These are phyloP conservation scores for Pseudoperonospora humuli DNA, from an alignment of 352 stramenopile genomes.

Conservation along the genomic window DNA sequence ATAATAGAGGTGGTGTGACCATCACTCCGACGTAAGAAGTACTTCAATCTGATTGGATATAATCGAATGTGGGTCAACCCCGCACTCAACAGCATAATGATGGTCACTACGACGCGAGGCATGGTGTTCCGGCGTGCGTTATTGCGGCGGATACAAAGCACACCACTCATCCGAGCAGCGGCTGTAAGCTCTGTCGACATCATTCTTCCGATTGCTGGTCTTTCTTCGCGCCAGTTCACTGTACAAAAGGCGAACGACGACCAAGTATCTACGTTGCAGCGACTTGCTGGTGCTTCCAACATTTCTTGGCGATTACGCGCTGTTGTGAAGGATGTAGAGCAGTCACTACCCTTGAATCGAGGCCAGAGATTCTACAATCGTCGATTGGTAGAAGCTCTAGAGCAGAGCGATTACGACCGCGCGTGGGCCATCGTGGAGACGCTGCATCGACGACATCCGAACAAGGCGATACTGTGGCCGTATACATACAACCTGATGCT, in stretches of 20 bases:
- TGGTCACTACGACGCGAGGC: conserved; percentile 6
- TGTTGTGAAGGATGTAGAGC: conserved; percentile 8
- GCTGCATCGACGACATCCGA: conserved; percentile 13
- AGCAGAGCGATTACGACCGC: conserved; percentile 19
- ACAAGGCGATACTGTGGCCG: conserved; percentile 24
- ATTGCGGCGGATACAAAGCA: conserved; percentile 5
- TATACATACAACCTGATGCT: conserved; percentile 56
- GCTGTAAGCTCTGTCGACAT: not conserved
- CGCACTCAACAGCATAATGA: not conserved
- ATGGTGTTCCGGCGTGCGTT: conserved; percentile 12
- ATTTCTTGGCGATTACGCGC: conserved; percentile 13
- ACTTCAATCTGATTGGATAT: conserved; percentile 4
- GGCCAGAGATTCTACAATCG: conserved; percentile 46
- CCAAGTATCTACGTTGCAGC: conserved; percentile 2
- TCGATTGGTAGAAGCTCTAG: conserved; percentile 23
- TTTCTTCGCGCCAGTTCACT: conserved; percentile 14
- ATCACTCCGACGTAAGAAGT: conserved; percentile 7
- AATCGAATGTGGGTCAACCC: no score
- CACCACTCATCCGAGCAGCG: not conserved
- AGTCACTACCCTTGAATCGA: conserved; percentile 13
- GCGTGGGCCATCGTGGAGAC: conserved; percentile 26
- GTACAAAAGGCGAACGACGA: conserved; percentile 6
- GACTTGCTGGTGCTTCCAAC: conserved; percentile 10
- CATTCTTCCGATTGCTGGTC: not conserved
- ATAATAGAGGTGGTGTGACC: conserved; percentile 10